phyloP scores from a whole-genome alignment of 352 stramenopile species.

The Globisporangium canariense region DNA sequence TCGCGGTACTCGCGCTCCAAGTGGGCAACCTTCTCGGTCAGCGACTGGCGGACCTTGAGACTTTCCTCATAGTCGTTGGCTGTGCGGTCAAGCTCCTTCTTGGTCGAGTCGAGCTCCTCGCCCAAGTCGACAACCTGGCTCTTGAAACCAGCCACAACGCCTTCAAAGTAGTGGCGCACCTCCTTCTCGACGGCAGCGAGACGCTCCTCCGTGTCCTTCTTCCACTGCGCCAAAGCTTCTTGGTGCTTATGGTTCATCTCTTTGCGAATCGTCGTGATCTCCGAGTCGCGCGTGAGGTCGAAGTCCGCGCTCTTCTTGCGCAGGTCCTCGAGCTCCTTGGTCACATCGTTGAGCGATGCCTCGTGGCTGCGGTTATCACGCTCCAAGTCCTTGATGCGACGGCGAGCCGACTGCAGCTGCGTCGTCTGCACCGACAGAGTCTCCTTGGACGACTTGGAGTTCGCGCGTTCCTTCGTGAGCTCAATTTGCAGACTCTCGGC shows the following conservation, averaged over 20 bases:
- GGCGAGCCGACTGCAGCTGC: conserved; percentile 56
- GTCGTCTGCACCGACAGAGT: conserved; percentile 66
- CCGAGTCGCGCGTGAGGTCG: conserved; percentile 60
- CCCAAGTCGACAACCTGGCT: conserved; percentile 62
- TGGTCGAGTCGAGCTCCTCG: conserved; percentile 61
- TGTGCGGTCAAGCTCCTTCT: conserved; percentile 72
- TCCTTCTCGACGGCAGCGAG: conserved; percentile 68
- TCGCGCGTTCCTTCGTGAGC: conserved; percentile 54
- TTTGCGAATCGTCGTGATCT: conserved; percentile 67
- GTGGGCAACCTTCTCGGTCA: conserved; percentile 80
- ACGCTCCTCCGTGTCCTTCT: conserved; percentile 76
- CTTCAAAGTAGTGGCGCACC: conserved; percentile 70
- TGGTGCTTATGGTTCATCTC: conserved; percentile 79
- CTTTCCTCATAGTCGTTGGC: conserved; percentile 81
- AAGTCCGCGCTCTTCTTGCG: conserved; percentile 74
- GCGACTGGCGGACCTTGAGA: conserved; percentile 59
- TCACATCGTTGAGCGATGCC: conserved; percentile 49
- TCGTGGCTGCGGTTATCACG: conserved; percentile 52
- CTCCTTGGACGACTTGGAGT: conserved; percentile 72
- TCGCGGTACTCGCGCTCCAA: conserved; percentile 77
- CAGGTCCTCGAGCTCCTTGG: conserved; percentile 65
- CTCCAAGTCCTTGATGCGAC: conserved; percentile 71
- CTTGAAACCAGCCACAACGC: conserved; percentile 44
- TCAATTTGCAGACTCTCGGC: conserved; percentile 49
- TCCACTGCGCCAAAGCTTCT: conserved; percentile 69